These are phyloP conservation scores for Huntiella bhutanensis DNA, from an alignment of 2,329 filamentous ascomycete species.

Conservation along the genomic window DNA sequence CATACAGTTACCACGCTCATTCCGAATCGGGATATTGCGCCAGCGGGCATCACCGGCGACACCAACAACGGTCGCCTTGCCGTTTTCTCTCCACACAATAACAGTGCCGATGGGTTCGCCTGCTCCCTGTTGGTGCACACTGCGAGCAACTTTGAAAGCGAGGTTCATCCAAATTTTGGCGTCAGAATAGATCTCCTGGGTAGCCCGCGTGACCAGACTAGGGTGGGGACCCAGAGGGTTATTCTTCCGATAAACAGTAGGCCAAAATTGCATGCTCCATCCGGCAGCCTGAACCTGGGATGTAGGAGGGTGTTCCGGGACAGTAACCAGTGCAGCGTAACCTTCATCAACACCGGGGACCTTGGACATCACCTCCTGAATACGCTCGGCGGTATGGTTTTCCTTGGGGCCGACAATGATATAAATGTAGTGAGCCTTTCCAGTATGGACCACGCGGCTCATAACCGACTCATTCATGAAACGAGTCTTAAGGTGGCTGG, in stretches of 20 bases:
- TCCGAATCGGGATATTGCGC: conserved; percentile 30
- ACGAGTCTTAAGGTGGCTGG: conserved; percentile 41
- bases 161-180: conserved; percentile 48
- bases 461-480: conserved; percentile 38
- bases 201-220: conserved; percentile 49
- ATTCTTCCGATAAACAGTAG: conserved; percentile 68
- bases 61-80: conserved; percentile 41
- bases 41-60: conserved; percentile 62
- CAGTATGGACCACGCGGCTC: conserved; percentile 37
- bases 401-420: conserved; percentile 30
- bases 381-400: conserved; percentile 21
- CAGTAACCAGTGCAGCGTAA: conserved; percentile 43
- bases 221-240: conserved; percentile 76
- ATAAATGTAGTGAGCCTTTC: conserved; percentile 42
- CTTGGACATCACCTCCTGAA: conserved; percentile 15
- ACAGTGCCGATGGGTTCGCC: conserved; percentile 59
- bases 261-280: conserved; percentile 67
- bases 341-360: conserved; percentile 27
- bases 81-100: conserved; percentile 45
- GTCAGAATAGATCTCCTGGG: conserved; percentile 46
- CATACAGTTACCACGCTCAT: conserved; percentile 49
- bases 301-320: conserved; percentile 56
- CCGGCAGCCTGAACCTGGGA: conserved; percentile 54
- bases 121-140: conserved; percentile 36
- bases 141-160: conserved; percentile 42